These are phyloP conservation scores for Melanogaster broomeanus DNA, from an alignment of 768 basidiomycete species.

Conservation along the genomic window DNA sequence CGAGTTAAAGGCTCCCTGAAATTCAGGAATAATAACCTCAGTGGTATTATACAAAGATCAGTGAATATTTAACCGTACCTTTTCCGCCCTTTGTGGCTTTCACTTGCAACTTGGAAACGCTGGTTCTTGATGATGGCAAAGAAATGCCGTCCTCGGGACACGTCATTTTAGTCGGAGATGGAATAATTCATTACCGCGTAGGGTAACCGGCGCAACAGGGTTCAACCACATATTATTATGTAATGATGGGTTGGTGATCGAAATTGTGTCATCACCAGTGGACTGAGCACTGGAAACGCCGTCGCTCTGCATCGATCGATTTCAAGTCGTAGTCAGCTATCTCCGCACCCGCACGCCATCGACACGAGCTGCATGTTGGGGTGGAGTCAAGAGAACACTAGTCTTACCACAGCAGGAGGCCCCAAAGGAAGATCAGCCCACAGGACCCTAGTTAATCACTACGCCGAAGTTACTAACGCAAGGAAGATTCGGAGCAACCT, in stretches of 20 bases:
- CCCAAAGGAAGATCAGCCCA: too few relatives aligned
- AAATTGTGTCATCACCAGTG: too few relatives aligned
- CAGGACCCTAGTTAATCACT: too few relatives aligned
- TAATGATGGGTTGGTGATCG: too few relatives aligned
- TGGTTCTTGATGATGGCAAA: constrained; percentile 15
- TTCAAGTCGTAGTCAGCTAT: too few relatives aligned
- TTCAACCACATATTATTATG: constrained; percentile 4
- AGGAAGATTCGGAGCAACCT: neutral
- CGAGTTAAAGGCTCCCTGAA: constrained; percentile 9
- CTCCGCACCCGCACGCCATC: too few relatives aligned
- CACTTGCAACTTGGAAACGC: constrained; percentile 11
- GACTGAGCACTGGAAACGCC: too few relatives aligned
- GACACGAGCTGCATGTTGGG: too few relatives aligned
- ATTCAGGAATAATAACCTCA: constrained; percentile 6
- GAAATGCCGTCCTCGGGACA: constrained; percentile 30
- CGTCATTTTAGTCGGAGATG: constrained; percentile 24
- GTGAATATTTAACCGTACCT: constrained; percentile 18
- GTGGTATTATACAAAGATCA: constrained; percentile 9
- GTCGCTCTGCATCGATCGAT: too few relatives aligned
- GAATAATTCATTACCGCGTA: constrained; percentile 21
- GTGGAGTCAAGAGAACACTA: neutral
- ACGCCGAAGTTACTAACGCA: neutral
- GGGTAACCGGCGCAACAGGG: neutral
- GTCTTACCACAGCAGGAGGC: neutral
- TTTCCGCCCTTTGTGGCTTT: constrained; percentile 1